These are phyloP conservation scores for Solanum chaucha DNA, from an alignment of 257 asterid species.

Conservation along the genomic window DNA sequence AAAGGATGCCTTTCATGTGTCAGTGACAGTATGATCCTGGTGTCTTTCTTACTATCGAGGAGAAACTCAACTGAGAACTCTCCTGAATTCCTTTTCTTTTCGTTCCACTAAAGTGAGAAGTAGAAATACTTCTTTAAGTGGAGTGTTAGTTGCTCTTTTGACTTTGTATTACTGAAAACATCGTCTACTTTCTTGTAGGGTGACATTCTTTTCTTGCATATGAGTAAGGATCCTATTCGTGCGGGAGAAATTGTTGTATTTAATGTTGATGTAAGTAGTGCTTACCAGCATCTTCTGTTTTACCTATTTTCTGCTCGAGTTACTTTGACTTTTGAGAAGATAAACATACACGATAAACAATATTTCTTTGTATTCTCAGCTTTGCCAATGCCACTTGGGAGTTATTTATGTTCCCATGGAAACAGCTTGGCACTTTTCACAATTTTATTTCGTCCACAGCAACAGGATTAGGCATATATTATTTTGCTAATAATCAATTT, in stretches of 20 bases:
- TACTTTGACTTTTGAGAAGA: background rate
- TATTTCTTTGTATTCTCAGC: background rate
- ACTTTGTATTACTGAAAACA: background rate
- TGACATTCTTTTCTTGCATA: constrained; percentile 92
- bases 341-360: background rate
- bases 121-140: background rate
- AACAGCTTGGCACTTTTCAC: background rate
- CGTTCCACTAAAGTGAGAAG: background rate
- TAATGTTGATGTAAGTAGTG: constrained; percentile 72
- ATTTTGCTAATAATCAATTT: background rate
- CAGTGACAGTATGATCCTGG: background rate
- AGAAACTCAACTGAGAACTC: background rate
- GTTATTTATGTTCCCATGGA: too few relatives aligned
- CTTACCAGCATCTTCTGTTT: background rate
- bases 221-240: constrained; percentile 94
- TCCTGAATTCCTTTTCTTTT: background rate
- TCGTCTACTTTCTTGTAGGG: constrained; percentile 55
- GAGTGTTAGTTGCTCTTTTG: background rate
- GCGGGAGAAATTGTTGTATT: constrained; percentile 99
- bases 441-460: background rate
- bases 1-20: background rate
- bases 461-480: background rate
- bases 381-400: background rate
- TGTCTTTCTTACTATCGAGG: background rate
- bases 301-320: background rate